phyloP scores from a whole-genome alignment of 202 grass and related monocot genomes.

The Setaria viridis region DNA sequence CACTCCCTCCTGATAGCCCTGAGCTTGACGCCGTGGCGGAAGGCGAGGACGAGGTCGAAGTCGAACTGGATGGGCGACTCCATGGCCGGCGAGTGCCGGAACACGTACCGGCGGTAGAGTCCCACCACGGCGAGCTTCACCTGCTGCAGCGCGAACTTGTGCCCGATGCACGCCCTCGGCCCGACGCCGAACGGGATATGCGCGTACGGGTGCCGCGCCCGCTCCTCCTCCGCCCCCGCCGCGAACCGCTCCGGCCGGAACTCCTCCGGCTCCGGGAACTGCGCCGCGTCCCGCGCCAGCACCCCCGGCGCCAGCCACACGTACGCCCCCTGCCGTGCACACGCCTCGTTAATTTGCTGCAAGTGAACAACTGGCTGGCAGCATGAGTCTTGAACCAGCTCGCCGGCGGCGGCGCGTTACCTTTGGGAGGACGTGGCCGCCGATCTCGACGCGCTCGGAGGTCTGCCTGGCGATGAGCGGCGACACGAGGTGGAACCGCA shows the following conservation, averaged over 20 bases:
- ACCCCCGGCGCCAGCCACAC: slow-evolving; percentile 93
- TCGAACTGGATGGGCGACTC: slow-evolving; percentile 86
- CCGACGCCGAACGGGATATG: slow-evolving; percentile 95
- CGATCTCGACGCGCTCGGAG: slow-evolving; percentile 75
- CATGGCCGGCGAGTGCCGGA: slow-evolving; percentile 80
- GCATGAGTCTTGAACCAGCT: not conserved
- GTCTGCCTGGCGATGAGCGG: slow-evolving; percentile 92
- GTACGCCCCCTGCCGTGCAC: slow-evolving; percentile 59
- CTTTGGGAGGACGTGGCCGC: slow-evolving; percentile 76
- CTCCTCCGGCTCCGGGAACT: slow-evolving; percentile 83
- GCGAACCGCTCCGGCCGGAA: slow-evolving; percentile 92
- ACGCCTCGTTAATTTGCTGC: not conserved
- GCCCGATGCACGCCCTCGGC: slow-evolving; percentile 80
- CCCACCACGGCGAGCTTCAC: slow-evolving; percentile 79
- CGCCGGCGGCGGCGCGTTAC: slow-evolving; percentile 25
- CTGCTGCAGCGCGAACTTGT: slow-evolving; percentile 88
- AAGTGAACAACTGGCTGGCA: not conserved
- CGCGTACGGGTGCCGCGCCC: slow-evolving; percentile 75
- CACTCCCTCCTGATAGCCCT: slow-evolving; percentile 55
- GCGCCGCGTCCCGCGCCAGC: slow-evolving; percentile 72
- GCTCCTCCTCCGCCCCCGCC: slow-evolving; percentile 65
- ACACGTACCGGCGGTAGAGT: slow-evolving; percentile 76
- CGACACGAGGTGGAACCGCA: slow-evolving; percentile 84
- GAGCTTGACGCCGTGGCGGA: slow-evolving; percentile 88
- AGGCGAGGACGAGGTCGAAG: slow-evolving; percentile 78